Evolutionary conservation across 495 filamentous ascomycete species (phyloP).

Genomic region (Aspergillus incahuasiensis): DNA sequence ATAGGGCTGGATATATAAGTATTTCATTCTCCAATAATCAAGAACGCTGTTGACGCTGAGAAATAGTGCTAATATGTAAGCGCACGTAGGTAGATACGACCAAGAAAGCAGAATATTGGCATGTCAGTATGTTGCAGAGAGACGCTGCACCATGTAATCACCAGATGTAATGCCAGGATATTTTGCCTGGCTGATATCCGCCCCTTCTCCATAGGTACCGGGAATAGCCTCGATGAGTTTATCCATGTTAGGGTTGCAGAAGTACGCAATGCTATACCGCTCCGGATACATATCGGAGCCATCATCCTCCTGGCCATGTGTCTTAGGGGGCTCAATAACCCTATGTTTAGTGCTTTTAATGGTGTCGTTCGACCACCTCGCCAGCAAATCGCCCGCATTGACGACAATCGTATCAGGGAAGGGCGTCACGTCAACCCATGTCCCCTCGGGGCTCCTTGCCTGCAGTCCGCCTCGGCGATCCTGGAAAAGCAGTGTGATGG

Average conservation of each 20-base stretch:
- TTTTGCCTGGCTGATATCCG: constrained; percentile 56
- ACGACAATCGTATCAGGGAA: constrained; percentile 81
- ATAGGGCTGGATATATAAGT: not conserved
- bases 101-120: not conserved
- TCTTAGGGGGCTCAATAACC: constrained; percentile 74
- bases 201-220: constrained; percentile 67
- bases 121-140: constrained; percentile 60
- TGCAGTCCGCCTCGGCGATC: constrained; percentile 79
- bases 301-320: constrained; percentile 14
- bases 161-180: constrained; percentile 74
- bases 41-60: constrained; percentile 1
- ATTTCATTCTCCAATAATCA: not conserved
- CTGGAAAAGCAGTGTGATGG: constrained; percentile 85
- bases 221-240: constrained; percentile 78
- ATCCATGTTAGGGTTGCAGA: constrained; percentile 88
- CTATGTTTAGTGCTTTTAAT: constrained; percentile 87
- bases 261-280: constrained; percentile 61
- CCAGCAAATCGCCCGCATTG: constrained; percentile 86
- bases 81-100: not conserved
- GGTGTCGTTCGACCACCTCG: constrained; percentile 84
- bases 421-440: constrained; percentile 78
- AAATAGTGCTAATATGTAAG: constrained; percentile 1
- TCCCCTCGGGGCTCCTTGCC: constrained; percentile 70
- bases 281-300: constrained; percentile 36
- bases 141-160: constrained; percentile 75